Conservation (phyloP, 2,329 filamentous ascomycete genomes). For the Aurifilum marmelostoma region DNA sequence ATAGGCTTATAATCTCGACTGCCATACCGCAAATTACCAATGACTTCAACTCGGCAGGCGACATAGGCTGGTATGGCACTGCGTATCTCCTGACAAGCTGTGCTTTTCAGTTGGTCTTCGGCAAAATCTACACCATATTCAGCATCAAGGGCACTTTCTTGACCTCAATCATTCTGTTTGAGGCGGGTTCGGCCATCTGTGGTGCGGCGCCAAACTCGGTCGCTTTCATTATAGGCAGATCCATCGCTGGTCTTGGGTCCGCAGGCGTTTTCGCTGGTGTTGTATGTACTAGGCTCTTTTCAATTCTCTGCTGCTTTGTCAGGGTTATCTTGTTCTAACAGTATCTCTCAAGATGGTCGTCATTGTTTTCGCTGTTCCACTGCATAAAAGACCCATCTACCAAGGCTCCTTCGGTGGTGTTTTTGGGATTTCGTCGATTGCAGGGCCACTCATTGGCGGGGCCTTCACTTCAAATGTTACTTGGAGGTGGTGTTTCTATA, state of each 20-base stretch:
- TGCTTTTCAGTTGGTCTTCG: slow-evolving; percentile 24
- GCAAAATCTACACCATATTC: slow-evolving; percentile 29
- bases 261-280: slow-evolving; percentile 36
- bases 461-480: slow-evolving; percentile 32
- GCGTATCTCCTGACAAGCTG: slow-evolving; percentile 34
- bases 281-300: no score
- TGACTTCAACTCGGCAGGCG: slow-evolving; percentile 41
- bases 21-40: slow-evolving; percentile 36
- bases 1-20: slow-evolving; percentile 21
- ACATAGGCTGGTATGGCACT: slow-evolving; percentile 40
- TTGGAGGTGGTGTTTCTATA: slow-evolving; percentile 36
- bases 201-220: slow-evolving; percentile 35
- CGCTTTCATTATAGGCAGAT: slow-evolving; percentile 36
- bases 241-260: slow-evolving; percentile 33
- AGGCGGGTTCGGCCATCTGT: slow-evolving; percentile 34
- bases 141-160: slow-evolving; percentile 18
- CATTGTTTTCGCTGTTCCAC: slow-evolving; percentile 9
- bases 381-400: slow-evolving; percentile 1
- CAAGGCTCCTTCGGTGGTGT: slow-evolving; percentile 17
- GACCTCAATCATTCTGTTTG: slow-evolving; percentile 23
- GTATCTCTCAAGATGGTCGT: slow-evolving; percentile 13
- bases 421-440: slow-evolving; percentile 9
- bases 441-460: slow-evolving; percentile 34
- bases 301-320: no score
- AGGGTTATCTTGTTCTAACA: not conserved